phyloP scores from a whole-genome alignment of 2,329 filamentous ascomycete species.

The Chrysosporium queenslandicum region DNA sequence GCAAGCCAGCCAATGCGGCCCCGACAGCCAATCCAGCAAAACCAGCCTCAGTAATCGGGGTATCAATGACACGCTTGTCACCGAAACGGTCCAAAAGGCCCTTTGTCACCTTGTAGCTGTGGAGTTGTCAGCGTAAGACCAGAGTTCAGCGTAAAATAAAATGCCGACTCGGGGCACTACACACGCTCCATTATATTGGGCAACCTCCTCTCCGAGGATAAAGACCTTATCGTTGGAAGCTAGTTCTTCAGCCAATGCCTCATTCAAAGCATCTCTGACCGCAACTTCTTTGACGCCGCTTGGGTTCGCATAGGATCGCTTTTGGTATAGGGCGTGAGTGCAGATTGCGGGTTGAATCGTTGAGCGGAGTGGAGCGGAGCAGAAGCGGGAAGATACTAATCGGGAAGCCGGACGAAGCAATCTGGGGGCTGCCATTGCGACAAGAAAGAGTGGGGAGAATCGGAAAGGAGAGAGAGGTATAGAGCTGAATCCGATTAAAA shows the following conservation, averaged over 20 bases:
- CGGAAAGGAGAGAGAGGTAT: conserved; percentile 37
- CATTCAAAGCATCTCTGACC: conserved; percentile 92
- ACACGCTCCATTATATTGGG: conserved; percentile 95
- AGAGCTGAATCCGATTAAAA: background rate
- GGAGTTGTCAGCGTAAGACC: conserved; percentile 1
- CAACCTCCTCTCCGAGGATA: conserved; percentile 92
- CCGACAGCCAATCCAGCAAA: conserved; percentile 91
- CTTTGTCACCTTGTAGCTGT: conserved; percentile 95
- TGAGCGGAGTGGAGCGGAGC: conserved; percentile 43
- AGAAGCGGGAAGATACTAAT: conserved; percentile 48
- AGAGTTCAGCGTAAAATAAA: too few relatives aligned
- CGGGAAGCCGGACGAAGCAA: conserved; percentile 55
- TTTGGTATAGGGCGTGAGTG: conserved; percentile 40
- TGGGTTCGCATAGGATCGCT: conserved; percentile 48
- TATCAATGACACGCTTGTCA: conserved; percentile 95
- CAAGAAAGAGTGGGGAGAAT: conserved; percentile 36
- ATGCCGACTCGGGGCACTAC: conserved; percentile 16
- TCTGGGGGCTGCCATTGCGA: conserved; percentile 49
- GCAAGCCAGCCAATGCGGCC: conserved; percentile 84
- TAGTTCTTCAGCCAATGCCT: conserved; percentile 95
- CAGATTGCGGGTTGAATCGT: conserved; percentile 44
- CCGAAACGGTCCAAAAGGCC: conserved; percentile 94
- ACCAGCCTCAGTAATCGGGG: conserved; percentile 93
- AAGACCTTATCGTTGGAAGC: conserved; percentile 92
- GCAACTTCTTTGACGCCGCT: conserved; percentile 79